phyloP scores from a whole-genome alignment of 2,329 filamentous ascomycete genomes.

The Cercospora sesami region DNA sequence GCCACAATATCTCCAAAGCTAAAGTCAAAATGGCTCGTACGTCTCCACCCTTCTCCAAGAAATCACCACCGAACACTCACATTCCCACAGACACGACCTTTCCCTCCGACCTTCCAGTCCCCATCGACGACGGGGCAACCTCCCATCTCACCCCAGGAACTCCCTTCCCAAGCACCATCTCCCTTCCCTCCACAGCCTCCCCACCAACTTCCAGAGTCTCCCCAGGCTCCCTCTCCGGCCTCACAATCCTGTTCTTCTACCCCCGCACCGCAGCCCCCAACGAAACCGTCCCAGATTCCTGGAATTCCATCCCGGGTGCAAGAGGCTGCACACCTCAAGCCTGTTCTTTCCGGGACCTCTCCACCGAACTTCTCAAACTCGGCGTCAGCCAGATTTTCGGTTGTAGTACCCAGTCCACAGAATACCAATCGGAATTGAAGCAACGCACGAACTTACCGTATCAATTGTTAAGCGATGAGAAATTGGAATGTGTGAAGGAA shows the following conservation, averaged over 20 bases:
- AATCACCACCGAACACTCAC: not conserved
- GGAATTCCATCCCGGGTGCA: constrained; percentile 48
- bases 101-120: constrained; percentile 41
- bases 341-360: constrained; percentile 45
- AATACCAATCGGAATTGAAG: constrained; percentile 44
- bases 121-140: constrained; percentile 45
- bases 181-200: constrained; percentile 39
- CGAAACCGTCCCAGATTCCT: constrained; percentile 43
- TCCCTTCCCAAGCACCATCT: constrained; percentile 38
- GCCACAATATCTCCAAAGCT: not conserved
- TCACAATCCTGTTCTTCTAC: constrained; percentile 48
- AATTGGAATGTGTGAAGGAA: constrained; percentile 37
- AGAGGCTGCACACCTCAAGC: constrained; percentile 49
- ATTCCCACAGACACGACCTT: constrained; percentile 27
- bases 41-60: not conserved
- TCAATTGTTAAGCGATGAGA: constrained; percentile 46
- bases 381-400: constrained; percentile 44
- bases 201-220: constrained; percentile 40
- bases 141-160: constrained; percentile 38
- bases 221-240: constrained; percentile 34
- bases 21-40: not conserved
- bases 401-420: constrained; percentile 44
- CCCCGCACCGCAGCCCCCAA: constrained; percentile 44
- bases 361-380: constrained; percentile 32
- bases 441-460: constrained; percentile 44